phyloP scores from a whole-genome alignment of 2,329 filamentous ascomycete genomes.

The Trichoderma guizhouense region DNA sequence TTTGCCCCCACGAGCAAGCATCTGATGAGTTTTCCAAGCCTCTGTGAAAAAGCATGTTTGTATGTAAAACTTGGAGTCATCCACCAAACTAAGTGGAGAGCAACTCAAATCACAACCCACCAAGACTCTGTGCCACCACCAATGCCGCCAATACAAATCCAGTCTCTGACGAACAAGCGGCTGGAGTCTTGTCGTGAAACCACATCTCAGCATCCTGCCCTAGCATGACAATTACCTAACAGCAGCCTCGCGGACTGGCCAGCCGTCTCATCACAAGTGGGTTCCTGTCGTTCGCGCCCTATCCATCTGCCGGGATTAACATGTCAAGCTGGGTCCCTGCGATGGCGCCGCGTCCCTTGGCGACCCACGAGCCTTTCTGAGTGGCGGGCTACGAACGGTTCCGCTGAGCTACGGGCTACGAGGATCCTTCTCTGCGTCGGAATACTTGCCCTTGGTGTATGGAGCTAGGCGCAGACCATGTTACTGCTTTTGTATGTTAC shows the following conservation, averaged over 20 bases:
- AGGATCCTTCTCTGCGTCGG: background rate
- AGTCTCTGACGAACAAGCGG: background rate
- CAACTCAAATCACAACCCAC: background rate
- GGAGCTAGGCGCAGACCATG: background rate
- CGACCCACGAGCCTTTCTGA: background rate
- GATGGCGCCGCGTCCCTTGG: constrained; percentile 8
- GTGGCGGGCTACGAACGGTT: background rate
- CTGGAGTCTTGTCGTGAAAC: background rate
- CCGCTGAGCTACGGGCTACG: background rate
- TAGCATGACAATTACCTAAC: constrained; percentile 7
- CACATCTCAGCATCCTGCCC: background rate
- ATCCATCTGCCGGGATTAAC: background rate
- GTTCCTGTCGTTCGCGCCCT: background rate
- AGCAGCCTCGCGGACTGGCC: background rate
- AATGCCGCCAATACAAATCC: constrained; percentile 8
- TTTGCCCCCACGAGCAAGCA: background rate
- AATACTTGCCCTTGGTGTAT: background rate
- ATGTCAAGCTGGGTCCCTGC: background rate
- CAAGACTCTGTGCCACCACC: background rate
- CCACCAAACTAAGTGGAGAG: constrained; percentile 5
- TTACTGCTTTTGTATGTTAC: constrained; percentile 9
- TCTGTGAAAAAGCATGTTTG: background rate
- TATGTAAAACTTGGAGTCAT: constrained; percentile 1
- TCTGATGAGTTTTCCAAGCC: background rate
- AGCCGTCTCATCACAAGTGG: background rate